Percentiles rank a stretch among this genome's conserved stretches.
phyloP scores from a whole-genome alignment of 2,329 filamentous ascomycete genomes.

The Davidsoniella virescens region DNA sequence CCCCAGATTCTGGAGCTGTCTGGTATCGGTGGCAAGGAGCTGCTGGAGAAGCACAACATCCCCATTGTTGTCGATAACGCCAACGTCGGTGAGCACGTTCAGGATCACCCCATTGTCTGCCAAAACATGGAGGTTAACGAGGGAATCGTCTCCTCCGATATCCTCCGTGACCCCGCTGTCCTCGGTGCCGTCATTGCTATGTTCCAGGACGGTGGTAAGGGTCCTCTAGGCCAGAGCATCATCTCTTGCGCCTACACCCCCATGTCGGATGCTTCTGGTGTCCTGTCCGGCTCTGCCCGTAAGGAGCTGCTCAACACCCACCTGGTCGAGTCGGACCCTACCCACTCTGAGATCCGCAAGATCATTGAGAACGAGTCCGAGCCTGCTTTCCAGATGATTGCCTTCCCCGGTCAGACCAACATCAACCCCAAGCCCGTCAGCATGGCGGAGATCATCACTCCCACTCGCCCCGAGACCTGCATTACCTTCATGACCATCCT shows the following conservation, averaged over 20 bases:
- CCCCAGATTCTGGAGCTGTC: constrained; percentile 36
- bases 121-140: constrained; percentile 28
- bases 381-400: constrained; percentile 21
- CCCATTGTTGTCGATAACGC: constrained; percentile 31
- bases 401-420: constrained; percentile 20
- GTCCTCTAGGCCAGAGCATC: constrained; percentile 24
- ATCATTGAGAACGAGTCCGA: constrained; percentile 19
- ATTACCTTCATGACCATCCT: constrained; percentile 39
- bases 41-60: constrained; percentile 28
- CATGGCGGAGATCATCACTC: constrained; percentile 18
- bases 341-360: constrained; percentile 17
- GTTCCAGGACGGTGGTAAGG: constrained; percentile 21
- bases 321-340: constrained; percentile 12
- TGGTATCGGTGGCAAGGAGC: constrained; percentile 28
- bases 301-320: constrained; percentile 17
- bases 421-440: constrained; percentile 15
- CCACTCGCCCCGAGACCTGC: constrained; percentile 23
- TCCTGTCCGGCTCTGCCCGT: constrained; percentile 17
- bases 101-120: constrained; percentile 27
- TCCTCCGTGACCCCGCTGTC: constrained; percentile 21
- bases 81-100: constrained; percentile 41
- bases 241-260: constrained; percentile 24
- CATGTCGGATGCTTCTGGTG: constrained; percentile 18
- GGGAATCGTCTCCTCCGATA: constrained; percentile 17
- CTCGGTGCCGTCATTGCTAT: constrained; percentile 20